phyloP scores from a whole-genome alignment of 2,329 filamentous ascomycete genomes.

The Aspergillus eucalypticola region DNA sequence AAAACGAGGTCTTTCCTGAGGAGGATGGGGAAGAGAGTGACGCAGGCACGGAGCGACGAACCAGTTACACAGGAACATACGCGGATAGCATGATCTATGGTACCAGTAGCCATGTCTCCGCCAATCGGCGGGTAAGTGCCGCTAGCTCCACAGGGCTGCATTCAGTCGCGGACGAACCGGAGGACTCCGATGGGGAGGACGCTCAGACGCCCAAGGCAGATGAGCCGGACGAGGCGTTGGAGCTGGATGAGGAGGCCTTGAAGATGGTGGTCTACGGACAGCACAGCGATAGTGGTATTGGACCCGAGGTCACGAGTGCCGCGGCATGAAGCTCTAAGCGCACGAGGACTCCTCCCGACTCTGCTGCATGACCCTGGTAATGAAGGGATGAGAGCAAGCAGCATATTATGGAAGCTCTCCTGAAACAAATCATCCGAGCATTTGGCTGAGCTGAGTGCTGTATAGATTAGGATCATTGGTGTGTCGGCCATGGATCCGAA shows the following conservation, averaged over 20 bases:
- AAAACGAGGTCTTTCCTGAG: constrained; percentile 65
- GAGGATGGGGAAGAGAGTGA: constrained; percentile 60
- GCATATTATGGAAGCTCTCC: not conserved
- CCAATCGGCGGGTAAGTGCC: constrained; percentile 42
- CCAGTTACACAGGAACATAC: constrained; percentile 45
- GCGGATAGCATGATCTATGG: constrained; percentile 45
- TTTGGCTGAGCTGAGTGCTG: constrained; percentile 12
- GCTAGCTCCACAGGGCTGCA: constrained; percentile 37
- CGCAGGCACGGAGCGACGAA: constrained; percentile 45
- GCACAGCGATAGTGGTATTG: constrained; percentile 33
- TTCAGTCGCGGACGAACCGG: constrained; percentile 27
- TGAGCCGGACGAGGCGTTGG: constrained; percentile 17
- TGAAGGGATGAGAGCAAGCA: constrained; percentile 1
- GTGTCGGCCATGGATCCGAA: not conserved
- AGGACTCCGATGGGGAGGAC: constrained; percentile 11
- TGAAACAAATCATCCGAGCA: constrained; percentile 27
- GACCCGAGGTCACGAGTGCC: constrained; percentile 29
- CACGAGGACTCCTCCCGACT: not conserved
- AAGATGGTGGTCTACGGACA: constrained; percentile 33
- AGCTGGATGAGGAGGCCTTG: constrained; percentile 22
- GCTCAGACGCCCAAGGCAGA: constrained; percentile 21
- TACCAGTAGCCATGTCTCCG: constrained; percentile 43
- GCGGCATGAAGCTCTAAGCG: constrained; percentile 10
- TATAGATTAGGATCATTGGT: not conserved
- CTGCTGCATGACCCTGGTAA: constrained; percentile 4